Percentiles rank a stretch among this genome's conserved stretches.
Evolutionary conservation across 495 filamentous ascomycete genomes (phyloP).

Genomic region (Aspergillus biplanus): DNA sequence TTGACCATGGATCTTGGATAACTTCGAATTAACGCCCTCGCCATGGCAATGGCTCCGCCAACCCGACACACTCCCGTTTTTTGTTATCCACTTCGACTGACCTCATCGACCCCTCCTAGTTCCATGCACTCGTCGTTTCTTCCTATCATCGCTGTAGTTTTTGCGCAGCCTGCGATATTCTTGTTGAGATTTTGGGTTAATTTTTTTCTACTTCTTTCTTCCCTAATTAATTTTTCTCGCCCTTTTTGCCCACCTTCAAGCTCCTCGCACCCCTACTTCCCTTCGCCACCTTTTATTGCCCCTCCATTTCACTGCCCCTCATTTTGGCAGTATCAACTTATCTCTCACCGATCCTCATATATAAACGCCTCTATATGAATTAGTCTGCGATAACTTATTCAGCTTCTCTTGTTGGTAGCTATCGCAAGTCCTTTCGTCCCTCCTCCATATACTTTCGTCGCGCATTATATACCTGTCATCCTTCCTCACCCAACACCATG

Average conservation of each 20-base stretch:
- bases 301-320: conserved; percentile 10
- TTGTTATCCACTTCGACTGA: conserved; percentile 34
- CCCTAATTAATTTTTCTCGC: conserved; percentile 7
- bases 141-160: not conserved
- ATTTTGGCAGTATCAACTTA: not conserved
- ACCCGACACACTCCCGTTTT: conserved; percentile 36
- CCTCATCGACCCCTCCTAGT: conserved; percentile 42
- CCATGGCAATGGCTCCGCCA: conserved; percentile 20
- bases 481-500: conserved; percentile 30
- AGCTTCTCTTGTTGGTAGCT: not conserved
- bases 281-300: conserved; percentile 9
- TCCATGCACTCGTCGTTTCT: conserved; percentile 25
- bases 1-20: not conserved
- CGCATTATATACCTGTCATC: conserved; percentile 11
- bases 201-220: conserved; percentile 2
- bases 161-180: not conserved
- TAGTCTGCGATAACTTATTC: not conserved
- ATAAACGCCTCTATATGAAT: conserved; percentile 5
- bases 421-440: not conserved
- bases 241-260: conserved; percentile 12
- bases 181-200: conserved; percentile 8
- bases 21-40: too few species aligned
- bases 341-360: not conserved
- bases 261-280: conserved; percentile 7
- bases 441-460: conserved; percentile 8